phyloP scores from a whole-genome alignment of 2,329 filamentous ascomycete genomes.

The Diaporthe humulicola region DNA sequence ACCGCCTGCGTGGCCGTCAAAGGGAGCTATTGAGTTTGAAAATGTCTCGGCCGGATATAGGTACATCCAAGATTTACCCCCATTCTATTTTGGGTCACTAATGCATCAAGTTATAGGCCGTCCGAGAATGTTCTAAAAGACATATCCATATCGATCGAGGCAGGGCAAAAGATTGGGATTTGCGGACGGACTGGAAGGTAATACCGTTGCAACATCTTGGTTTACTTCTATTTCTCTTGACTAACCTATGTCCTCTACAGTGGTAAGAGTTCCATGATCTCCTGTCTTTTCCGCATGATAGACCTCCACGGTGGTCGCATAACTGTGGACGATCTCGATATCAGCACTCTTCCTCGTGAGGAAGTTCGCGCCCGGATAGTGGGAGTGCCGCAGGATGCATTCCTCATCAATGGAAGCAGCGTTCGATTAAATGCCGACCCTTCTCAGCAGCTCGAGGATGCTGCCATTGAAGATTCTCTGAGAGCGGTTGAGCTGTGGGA shows the following conservation, averaged over 20 bases:
- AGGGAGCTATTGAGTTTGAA: conserved; percentile 50
- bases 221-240: not conserved
- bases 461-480: conserved; percentile 47
- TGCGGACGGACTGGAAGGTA: conserved; percentile 13
- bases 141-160: conserved; percentile 46
- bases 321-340: conserved; percentile 58
- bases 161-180: conserved; percentile 51
- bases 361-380: conserved; percentile 51
- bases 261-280: conserved; percentile 6
- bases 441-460: not conserved
- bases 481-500: conserved; percentile 56
- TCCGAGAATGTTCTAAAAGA: conserved; percentile 44
- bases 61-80: not conserved
- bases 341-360: conserved; percentile 43
- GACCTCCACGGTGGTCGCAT: conserved; percentile 58
- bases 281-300: conserved; percentile 58
- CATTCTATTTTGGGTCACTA: not conserved
- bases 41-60: conserved; percentile 48
- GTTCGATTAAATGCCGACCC: conserved; percentile 5
- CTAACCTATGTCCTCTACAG: not conserved
- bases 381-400: conserved; percentile 64
- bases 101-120: not conserved
- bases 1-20: conserved; percentile 50
- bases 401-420: conserved; percentile 59
- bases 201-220: not conserved